These are phyloP conservation scores for Termitomyces sp. DNA, from an alignment of 768 basidiomycete species.

Conservation along the genomic window DNA sequence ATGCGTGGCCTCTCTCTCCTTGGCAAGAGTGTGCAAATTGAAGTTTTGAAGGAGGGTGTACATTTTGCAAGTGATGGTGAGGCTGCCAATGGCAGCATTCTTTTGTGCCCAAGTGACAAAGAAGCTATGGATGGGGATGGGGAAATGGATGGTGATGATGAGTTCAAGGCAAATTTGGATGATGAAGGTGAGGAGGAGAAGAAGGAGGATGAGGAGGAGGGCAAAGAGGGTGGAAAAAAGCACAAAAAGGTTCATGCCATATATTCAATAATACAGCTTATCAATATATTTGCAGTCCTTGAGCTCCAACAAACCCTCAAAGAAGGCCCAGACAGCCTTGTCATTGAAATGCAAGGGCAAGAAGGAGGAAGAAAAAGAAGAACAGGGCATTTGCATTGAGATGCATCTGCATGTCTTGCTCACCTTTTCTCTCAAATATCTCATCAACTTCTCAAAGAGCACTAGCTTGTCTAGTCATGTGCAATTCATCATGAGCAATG, in stretches of 20 bases:
- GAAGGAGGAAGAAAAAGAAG: conserved; percentile 56
- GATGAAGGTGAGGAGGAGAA: conserved; percentile 52
- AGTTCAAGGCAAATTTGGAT: conserved; percentile 48
- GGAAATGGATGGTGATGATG: conserved; percentile 42
- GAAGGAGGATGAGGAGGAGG: conserved; percentile 52
- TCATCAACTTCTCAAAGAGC: conserved; percentile 95
- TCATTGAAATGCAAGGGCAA: conserved; percentile 48
- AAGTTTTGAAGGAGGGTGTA: too few species aligned
- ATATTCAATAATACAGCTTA: background rate
- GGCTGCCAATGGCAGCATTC: conserved; percentile 84
- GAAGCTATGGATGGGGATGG: conserved; percentile 45
- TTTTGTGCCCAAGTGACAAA: conserved; percentile 72
- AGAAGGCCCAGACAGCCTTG: conserved; percentile 39
- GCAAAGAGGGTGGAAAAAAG: conserved; percentile 58
- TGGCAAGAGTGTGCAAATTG: too few species aligned
- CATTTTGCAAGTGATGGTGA: conserved; percentile 88
- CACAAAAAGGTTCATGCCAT: conserved; percentile 54
- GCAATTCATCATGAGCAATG: conserved; percentile 86
- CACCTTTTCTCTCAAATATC: conserved; percentile 96
- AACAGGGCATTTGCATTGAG: conserved; percentile 64
- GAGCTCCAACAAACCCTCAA: conserved; percentile 39
- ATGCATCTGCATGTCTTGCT: conserved; percentile 89
- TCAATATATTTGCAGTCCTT: conserved; percentile 26
- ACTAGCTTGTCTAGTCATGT: conserved; percentile 69
- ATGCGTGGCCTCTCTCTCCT: conserved; percentile 74